These are phyloP conservation scores for Aspergillus pseudoviridinutans DNA, from an alignment of 2,329 filamentous ascomycete species.

Conservation along the genomic window DNA sequence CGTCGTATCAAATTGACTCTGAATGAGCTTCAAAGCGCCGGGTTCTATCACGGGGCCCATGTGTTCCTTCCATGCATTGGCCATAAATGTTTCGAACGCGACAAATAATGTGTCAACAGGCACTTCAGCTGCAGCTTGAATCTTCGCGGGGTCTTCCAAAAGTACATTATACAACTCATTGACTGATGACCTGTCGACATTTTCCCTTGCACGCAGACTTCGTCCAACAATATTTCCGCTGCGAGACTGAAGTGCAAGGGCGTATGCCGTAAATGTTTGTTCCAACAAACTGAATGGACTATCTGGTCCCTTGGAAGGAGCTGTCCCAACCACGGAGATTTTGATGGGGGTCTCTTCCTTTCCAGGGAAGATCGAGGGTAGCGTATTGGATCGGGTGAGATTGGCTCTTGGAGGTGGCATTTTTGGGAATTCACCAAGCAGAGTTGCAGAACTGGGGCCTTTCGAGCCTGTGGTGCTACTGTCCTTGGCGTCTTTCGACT, in stretches of 20 bases:
- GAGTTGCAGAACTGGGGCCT: slow-evolving; percentile 31
- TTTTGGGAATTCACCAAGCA: slow-evolving; percentile 43
- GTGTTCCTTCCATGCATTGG: slow-evolving; percentile 80
- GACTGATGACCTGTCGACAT: slow-evolving; percentile 72
- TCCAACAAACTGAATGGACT: slow-evolving; percentile 72
- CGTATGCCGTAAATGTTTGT: slow-evolving; percentile 78
- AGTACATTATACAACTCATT: slow-evolving; percentile 89
- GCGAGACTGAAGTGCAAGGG: slow-evolving; percentile 74
- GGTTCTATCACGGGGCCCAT: slow-evolving; percentile 80
- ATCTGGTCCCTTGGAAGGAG: slow-evolving; percentile 48
- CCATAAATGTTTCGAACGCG: slow-evolving; percentile 89
- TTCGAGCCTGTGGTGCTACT: slow-evolving; percentile 29
- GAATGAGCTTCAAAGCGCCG: slow-evolving; percentile 68
- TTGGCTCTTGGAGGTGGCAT: slow-evolving; percentile 37
- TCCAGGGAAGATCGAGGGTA: slow-evolving; percentile 45
- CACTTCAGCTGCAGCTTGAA: slow-evolving; percentile 70
- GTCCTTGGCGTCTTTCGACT: slow-evolving; percentile 27
- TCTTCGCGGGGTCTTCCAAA: slow-evolving; percentile 75
- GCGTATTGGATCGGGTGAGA: slow-evolving; percentile 41
- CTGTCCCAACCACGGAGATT: slow-evolving; percentile 53
- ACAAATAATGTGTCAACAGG: slow-evolving; percentile 82
- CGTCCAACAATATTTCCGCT: slow-evolving; percentile 84
- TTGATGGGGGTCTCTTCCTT: slow-evolving; percentile 35
- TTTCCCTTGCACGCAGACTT: slow-evolving; percentile 64
- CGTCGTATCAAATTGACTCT: slow-evolving; percentile 46